Conservation (phyloP, 768 basidiomycete genomes). For the Dacryopinax primogenitus region DNA sequence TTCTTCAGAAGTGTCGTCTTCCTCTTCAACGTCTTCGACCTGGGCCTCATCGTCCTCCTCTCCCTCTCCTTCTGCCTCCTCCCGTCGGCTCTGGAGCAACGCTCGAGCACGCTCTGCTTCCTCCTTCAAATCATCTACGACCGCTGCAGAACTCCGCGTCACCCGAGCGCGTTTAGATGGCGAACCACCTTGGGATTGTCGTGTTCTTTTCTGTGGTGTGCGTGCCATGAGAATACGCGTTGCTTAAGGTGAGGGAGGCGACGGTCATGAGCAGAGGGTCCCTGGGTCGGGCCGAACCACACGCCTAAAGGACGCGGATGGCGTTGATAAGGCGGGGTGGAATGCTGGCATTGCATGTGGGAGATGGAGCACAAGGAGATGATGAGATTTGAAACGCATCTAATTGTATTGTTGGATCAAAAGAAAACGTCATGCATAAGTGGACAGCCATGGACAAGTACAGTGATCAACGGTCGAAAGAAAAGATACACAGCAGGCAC, state of each 20-base stretch:
- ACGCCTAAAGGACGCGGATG: background rate
- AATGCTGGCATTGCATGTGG: background rate
- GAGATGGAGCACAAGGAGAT: background rate
- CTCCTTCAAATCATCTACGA: background rate
- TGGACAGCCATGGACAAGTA: constrained; percentile 9
- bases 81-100: constrained; percentile 3
- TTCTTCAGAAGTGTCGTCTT: background rate
- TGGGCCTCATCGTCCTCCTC: constrained; percentile 15
- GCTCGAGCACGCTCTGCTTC: background rate
- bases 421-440: background rate
- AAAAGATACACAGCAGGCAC: background rate
- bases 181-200: background rate
- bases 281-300: background rate
- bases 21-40: constrained; percentile 9
- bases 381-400: background rate
- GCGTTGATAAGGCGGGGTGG: background rate
- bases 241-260: background rate
- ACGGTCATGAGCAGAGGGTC: background rate
- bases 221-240: background rate
- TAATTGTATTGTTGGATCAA: background rate
- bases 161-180: background rate
- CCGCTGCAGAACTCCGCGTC: background rate
- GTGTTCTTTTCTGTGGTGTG: background rate
- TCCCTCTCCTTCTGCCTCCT: constrained; percentile 12
- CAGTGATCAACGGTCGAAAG: constrained; percentile 8